A percentile compares a stretch with the other conserved stretches of the same genome.
These are phyloP conservation scores for Amaranthus cruentus DNA, from an alignment of 148 eudicot species.

Conservation along the genomic window DNA sequence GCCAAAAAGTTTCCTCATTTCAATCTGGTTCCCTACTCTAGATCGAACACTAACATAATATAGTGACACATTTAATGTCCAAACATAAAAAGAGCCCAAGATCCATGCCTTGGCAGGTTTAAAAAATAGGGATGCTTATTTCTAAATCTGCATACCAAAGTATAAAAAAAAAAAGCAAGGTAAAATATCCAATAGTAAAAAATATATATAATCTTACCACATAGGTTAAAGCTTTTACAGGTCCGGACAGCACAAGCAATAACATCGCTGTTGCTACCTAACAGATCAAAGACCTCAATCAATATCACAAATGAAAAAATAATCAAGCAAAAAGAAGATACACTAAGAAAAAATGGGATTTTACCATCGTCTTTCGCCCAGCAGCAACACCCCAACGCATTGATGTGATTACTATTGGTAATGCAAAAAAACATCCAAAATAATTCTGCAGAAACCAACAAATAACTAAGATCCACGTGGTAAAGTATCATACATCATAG, in stretches of 20 bases:
- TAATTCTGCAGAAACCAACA: conserved; percentile 58
- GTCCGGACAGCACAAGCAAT: conserved; percentile 81
- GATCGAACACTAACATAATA: neutral
- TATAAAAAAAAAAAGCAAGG: neutral
- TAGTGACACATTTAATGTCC: neutral
- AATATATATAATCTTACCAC: conserved; percentile 33
- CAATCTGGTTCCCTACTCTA: neutral
- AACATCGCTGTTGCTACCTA: conserved; percentile 82
- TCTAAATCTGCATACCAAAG: neutral
- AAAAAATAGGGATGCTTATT: neutral
- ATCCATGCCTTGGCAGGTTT: neutral
- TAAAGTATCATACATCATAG: neutral
- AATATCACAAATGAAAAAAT: neutral
- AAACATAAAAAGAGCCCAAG: neutral
- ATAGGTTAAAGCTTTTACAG: conserved; percentile 83
- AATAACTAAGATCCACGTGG: neutral
- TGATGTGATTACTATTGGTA: conserved; percentile 87
- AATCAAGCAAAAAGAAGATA: neutral
- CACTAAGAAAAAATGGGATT: neutral
- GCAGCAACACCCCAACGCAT: conserved; percentile 93
- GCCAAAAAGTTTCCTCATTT: neutral
- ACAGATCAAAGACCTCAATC: conserved; percentile 13
- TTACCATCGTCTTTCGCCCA: conserved; percentile 94
- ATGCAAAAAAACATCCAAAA: conserved; percentile 84
- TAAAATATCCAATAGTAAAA: neutral